Conservation (phyloP, 495 filamentous ascomycete genomes). For the Cryomyces antarcticus region DNA sequence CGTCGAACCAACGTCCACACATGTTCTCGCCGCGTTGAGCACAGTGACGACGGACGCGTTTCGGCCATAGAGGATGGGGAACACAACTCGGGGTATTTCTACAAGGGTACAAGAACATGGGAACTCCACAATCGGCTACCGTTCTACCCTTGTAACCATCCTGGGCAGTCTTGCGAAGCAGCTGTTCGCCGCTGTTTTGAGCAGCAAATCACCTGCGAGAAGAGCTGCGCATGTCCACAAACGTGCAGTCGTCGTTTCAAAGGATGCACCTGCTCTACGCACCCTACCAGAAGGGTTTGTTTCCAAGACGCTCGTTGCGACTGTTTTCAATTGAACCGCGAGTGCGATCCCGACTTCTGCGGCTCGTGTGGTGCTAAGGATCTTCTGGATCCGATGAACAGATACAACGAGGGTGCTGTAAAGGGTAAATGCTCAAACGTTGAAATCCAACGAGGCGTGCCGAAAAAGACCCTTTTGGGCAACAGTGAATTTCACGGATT, state of each 20-base stretch:
- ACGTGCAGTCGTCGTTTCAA: constrained; percentile 41
- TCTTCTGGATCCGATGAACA: constrained; percentile 38
- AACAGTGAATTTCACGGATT: constrained; percentile 39
- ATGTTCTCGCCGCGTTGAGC: constrained; percentile 5
- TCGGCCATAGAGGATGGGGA: neutral
- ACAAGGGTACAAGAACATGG: constrained; percentile 1
- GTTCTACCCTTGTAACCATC: constrained; percentile 21
- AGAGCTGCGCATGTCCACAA: constrained; percentile 38
- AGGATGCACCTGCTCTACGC: constrained; percentile 37
- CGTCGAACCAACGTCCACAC: neutral
- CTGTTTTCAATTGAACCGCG: constrained; percentile 39
- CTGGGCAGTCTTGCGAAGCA: constrained; percentile 19
- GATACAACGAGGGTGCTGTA: constrained; percentile 28
- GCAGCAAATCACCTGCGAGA: constrained; percentile 40
- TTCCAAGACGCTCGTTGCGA: constrained; percentile 29
- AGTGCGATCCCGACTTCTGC: constrained; percentile 55
- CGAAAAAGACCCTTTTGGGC: constrained; percentile 40
- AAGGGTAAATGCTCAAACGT: constrained; percentile 39
- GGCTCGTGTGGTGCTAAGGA: constrained; percentile 40
- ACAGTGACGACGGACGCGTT: constrained; percentile 1
- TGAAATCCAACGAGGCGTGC: constrained; percentile 35
- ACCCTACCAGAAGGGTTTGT: constrained; percentile 28
- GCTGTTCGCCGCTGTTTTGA: constrained; percentile 31
- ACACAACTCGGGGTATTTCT: neutral
- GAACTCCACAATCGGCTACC: constrained; percentile 10